These are phyloP conservation scores for Prunus yedoensis DNA, from an alignment of 331 rosid species.

Conservation along the genomic window DNA sequence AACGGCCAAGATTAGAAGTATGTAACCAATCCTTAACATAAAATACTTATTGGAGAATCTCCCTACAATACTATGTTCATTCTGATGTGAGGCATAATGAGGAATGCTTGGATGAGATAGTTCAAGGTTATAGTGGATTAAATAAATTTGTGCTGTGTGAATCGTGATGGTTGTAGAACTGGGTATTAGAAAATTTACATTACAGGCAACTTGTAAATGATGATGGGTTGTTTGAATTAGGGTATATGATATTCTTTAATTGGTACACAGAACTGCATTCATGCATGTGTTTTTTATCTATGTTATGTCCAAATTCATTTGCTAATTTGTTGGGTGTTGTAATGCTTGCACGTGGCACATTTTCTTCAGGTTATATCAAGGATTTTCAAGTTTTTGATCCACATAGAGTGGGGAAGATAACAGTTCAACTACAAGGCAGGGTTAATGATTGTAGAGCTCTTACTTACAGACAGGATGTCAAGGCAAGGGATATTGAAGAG, in stretches of 20 bases:
- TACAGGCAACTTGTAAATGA: neutral
- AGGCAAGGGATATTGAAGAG: constrained; percentile 70
- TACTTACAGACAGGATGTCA: constrained; percentile 70
- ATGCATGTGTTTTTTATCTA: neutral
- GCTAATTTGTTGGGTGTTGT: neutral
- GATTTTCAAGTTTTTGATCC: constrained; percentile 76
- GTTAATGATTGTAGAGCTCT: constrained; percentile 76
- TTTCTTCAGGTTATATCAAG: constrained; percentile 61
- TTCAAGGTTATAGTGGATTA: neutral
- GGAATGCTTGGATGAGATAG: neutral
- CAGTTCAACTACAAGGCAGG: constrained; percentile 89
- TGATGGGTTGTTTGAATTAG: neutral
- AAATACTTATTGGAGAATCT: too few relatives aligned
- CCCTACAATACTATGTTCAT: neutral
- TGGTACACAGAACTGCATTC: too few relatives aligned
- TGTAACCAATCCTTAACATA: too few relatives aligned
- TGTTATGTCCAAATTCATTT: neutral
- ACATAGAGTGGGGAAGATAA: constrained; percentile 83
- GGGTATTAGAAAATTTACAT: neutral
- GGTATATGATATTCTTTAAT: neutral
- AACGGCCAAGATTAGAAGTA: too few relatives aligned
- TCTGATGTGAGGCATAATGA: neutral
- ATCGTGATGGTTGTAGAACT: neutral
- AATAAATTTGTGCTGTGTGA: neutral
- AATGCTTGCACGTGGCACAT: neutral